These are phyloP conservation scores for Cytospora paraplurivora DNA, from an alignment of 2,329 filamentous ascomycete species.

Conservation along the genomic window DNA sequence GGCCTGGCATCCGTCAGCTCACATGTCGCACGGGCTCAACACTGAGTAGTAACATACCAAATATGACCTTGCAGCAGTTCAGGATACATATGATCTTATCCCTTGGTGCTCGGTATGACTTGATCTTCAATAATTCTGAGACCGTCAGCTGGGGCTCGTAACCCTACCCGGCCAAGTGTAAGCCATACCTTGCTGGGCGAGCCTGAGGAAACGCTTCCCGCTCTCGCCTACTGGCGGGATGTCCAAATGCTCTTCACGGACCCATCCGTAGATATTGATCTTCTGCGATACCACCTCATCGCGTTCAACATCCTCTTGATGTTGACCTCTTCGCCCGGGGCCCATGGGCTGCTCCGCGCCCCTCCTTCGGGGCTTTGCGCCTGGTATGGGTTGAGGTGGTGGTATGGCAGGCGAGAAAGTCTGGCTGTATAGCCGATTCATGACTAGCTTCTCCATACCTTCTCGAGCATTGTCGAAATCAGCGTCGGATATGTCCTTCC, in stretches of 20 bases:
- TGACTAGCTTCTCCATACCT: conserved; percentile 99
- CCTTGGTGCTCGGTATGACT: conserved; percentile 91
- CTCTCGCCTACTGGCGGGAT: conserved; percentile 84
- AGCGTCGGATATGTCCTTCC: conserved; percentile 91
- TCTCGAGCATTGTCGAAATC: conserved; percentile 98
- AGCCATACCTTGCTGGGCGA: conserved; percentile 77
- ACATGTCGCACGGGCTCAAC: neutral
- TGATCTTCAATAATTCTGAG: conserved; percentile 91
- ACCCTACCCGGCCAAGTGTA: conserved; percentile 36
- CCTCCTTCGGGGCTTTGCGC: conserved; percentile 67
- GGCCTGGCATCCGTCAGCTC: conserved; percentile 51
- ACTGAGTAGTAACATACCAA: conserved; percentile 60
- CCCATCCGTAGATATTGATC: conserved; percentile 95
- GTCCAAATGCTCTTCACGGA: conserved; percentile 89
- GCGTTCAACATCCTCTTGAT: conserved; percentile 96
- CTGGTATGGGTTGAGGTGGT: conserved; percentile 71
- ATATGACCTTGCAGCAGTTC: conserved; percentile 99
- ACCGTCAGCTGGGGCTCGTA: conserved; percentile 32
- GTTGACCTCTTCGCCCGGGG: conserved; percentile 87
- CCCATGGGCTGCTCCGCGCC: conserved; percentile 70
- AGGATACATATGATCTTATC: conserved; percentile 98
- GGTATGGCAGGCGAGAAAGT: conserved; percentile 95
- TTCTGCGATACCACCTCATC: conserved; percentile 97
- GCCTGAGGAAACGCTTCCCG: conserved; percentile 80
- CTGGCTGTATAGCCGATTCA: conserved; percentile 95